Conservation (phyloP, 345 rosid genomes). For the Salix arbutifolia region DNA sequence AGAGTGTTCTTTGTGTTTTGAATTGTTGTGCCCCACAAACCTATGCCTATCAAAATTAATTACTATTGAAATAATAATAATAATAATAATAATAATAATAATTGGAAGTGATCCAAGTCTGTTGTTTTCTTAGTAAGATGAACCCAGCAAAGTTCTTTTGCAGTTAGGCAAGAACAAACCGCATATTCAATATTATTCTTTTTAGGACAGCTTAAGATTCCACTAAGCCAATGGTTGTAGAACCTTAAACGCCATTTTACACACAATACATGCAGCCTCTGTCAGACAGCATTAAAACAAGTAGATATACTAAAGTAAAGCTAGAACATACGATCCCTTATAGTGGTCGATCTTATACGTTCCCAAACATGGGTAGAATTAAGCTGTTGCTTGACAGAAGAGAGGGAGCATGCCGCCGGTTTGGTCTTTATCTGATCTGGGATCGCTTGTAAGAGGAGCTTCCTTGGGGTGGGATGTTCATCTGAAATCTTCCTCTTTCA, state of each 20-base stretch:
- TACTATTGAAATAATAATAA: no score
- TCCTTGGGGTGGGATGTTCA: constrained; percentile 23
- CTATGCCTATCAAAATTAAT: no score
- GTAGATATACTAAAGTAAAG: neutral
- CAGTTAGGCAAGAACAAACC: neutral
- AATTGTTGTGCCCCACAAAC: no score
- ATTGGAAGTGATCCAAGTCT: no score
- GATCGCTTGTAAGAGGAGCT: constrained; percentile 34
- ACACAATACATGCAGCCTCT: neutral
- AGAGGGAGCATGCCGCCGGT: constrained; percentile 55
- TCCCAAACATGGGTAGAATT: neutral
- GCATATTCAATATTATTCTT: neutral
- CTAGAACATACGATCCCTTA: neutral
- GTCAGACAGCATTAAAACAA: neutral
- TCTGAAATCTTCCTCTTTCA: constrained; percentile 30
- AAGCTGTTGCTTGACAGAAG: constrained; percentile 55
- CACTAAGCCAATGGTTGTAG: neutral
- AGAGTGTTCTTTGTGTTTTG: no score
- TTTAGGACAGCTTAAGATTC: neutral
- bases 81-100: no score
- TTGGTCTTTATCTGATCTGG: constrained; percentile 43
- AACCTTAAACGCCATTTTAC: neutral
- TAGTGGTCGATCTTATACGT: neutral
- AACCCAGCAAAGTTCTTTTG: neutral
- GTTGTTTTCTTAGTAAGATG: neutral